Evolutionary conservation across 2,329 filamentous ascomycete species (phyloP).

Genomic region (Ophiostoma montium): DNA sequence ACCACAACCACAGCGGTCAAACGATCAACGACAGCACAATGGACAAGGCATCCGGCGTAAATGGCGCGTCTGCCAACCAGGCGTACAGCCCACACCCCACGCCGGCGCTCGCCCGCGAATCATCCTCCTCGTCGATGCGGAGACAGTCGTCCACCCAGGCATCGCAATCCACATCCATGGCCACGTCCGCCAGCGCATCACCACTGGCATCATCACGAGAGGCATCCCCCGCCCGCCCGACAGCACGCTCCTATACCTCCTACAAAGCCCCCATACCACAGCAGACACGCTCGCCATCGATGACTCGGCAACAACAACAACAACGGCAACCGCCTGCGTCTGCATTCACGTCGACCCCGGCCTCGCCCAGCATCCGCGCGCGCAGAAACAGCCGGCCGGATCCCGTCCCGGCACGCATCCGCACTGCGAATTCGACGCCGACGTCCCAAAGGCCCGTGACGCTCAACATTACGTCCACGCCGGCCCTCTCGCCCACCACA

Average conservation of each 20-base stretch:
- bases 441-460: slow-evolving; percentile 43
- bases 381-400: slow-evolving; percentile 54
- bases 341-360: background rate
- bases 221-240: slow-evolving; percentile 31
- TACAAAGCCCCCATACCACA: slow-evolving; percentile 12
- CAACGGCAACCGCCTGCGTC: background rate
- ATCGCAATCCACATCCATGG: slow-evolving; percentile 13
- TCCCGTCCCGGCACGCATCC: slow-evolving; percentile 44
- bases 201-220: slow-evolving; percentile 28
- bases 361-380: slow-evolving; percentile 27
- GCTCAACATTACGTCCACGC: slow-evolving; percentile 53
- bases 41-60: slow-evolving; percentile 22
- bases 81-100: slow-evolving; percentile 14
- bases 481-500: slow-evolving; percentile 45
- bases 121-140: slow-evolving; percentile 14
- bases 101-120: slow-evolving; percentile 17
- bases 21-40: slow-evolving; percentile 15
- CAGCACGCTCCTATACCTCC: slow-evolving; percentile 17
- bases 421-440: slow-evolving; percentile 41
- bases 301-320: slow-evolving; percentile 18
- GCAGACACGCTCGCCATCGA: slow-evolving; percentile 7
- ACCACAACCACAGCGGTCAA: slow-evolving; percentile 5
- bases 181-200: slow-evolving; percentile 19
- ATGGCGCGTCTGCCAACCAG: slow-evolving; percentile 16
- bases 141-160: slow-evolving; percentile 10